Evolutionary conservation across 345 rosid species (phyloP), one percentile per base, ranked within the genome.

Genomic region (Alliaria petiolata): DNA sequence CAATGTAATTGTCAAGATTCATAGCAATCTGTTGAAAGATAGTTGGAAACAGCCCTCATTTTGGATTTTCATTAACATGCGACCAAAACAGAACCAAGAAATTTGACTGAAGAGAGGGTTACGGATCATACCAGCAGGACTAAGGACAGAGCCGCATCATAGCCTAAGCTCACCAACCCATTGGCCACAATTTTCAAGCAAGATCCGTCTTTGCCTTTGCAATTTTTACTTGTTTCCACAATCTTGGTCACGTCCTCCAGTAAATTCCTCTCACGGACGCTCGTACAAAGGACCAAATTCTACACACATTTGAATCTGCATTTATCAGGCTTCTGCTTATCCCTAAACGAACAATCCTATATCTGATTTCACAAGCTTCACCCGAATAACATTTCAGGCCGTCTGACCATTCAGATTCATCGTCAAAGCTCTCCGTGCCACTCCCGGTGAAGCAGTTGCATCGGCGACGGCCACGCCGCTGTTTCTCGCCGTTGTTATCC

Each of bases 371-470:
- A 51, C 76, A 71, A 39, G 84, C 77, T 57, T 89, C 97, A 9
- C 78, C 65, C 0, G 75, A 71, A 33, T 83, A 81, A 46, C 82
- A 35, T 47, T 25, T 56, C 19, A 28, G 45, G 63, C 67, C 85
- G 7, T 83, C 82, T 12, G 71, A 76, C 46, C 59, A 62, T 53
- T 88, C 96, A 35, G 70, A 68, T 59, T 89, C 98, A 15, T 92
- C 98, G 11, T 84, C 98, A 1, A 96, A 95, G 72, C 87, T 81
- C 44, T 88, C 93, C 15, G 72, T 83, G 35, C 84, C 81, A 75
- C 74, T 88, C 15, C 95, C 82, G 61, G 81, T 83, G 79, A 89
- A 79, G 64, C 83, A 82, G 16, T 81, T 85, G 78, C 92, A 84
- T 28, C 90, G 85, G 50, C 76, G 78, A 42, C 84, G 82, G 75